Base-by-base conservation (phyloP, 805 yeast genomes). In the Yarrowia phangngaensis region DNA sequence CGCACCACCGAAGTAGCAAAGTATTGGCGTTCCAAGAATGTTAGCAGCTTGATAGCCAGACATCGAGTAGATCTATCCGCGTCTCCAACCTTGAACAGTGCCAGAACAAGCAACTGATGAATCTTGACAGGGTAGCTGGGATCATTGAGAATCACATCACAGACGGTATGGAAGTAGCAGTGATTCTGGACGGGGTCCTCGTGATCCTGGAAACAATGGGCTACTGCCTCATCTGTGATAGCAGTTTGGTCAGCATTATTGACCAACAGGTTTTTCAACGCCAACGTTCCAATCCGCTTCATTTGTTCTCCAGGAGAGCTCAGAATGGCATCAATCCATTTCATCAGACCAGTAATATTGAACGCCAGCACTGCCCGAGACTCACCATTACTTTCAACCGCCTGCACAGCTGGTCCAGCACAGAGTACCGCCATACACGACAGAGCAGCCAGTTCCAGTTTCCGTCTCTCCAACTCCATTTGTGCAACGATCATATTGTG, bases 361-460 rank as follows among this genome's bases (percentile, higher is more conserved):
- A 88, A 85, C 0, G 89, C 78, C 56, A 84, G 67, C 1, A 76
- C 67, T 0, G 79, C 75, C 68, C 22, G 70, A 65, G 23, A 73
- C 65, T 8, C 66, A 4, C 54, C 56, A 7, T 51, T 52, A 12
- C 47, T 48, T 22, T 54, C 59, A 3, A 52, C 58, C 8, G 55
- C 50, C 9, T 58, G 74, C 5, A 76, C 73, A 7, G 88, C 75
- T 2, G 82, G 76, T n/a, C 94, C 92, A 2, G 80, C 71, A 56
- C 94, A 79, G 20, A 92, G 67, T 0, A 82, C 73, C 0, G 95
- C 85, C 95, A 92, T 85, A 30, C 95, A 79, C 52, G 86, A 82
- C 40, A 87, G 70, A 0, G 94, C 78, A 1, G 94, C 73, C 15
- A 74, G 67, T 54, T 86, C 87, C 4, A 87, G 63, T 23, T 80